Evolutionary conservation across 192 early-diverging fungal species (phyloP).

Genomic region (Backusella luteola): DNA sequence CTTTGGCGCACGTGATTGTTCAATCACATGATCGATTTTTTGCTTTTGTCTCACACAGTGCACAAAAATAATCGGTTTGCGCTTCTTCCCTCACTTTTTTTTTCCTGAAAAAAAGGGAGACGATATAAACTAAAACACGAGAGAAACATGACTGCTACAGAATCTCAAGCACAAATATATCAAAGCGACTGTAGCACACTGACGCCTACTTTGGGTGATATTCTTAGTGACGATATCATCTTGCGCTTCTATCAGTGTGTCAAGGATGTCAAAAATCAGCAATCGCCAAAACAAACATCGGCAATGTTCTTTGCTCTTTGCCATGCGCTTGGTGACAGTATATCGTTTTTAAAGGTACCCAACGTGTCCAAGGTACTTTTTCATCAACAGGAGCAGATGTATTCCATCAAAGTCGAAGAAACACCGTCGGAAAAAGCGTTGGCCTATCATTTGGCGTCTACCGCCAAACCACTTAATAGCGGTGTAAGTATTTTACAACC

Average conservation of each 20-base stretch:
- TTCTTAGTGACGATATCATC: conserved; percentile 24
- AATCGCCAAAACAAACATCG: conserved; percentile 24
- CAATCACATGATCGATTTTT: neutral
- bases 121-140: neutral
- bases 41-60: neutral
- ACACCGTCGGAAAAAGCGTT: neutral
- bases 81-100: neutral
- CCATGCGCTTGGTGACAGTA: conserved; percentile 25
- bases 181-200: conserved; percentile 16
- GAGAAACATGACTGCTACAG: neutral
- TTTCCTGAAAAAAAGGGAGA: neutral
- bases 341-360: conserved; percentile 29
- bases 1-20: neutral
- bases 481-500: neutral
- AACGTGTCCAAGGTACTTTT: conserved; percentile 29
- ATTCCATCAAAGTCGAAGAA: conserved; percentile 27
- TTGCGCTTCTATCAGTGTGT: conserved; percentile 33
- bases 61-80: neutral
- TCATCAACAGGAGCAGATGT: conserved; percentile 27
- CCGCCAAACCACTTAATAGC: neutral
- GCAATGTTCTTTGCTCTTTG: conserved; percentile 34
- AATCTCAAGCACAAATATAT: neutral
- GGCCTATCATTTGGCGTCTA: neutral
- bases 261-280: conserved; percentile 30
- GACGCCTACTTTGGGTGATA: conserved; percentile 25